Evolutionary conservation across 2,329 filamentous ascomycete genomes (phyloP), one percentile per base, ranked within the genome.

Genomic region (Fusarium coicis): DNA sequence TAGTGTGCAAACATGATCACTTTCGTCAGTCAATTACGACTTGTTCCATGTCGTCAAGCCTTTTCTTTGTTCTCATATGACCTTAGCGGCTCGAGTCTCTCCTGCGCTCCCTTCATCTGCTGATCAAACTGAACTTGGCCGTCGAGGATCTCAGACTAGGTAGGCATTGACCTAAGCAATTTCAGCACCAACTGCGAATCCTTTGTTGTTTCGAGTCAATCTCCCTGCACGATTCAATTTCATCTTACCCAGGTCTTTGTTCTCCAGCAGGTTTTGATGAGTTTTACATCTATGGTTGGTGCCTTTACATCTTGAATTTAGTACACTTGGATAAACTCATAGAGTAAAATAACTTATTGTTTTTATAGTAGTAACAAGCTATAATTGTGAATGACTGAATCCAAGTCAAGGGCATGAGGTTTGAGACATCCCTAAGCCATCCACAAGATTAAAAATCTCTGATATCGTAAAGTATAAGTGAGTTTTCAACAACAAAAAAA

Each of bases 401-500:
- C n/a, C 11, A 68, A 53, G 28, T 28, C 47, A 34, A 14, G 44
- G 14, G 40, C 10, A 34, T 47, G 16, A 47, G 15, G 26, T 32
- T 32, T 49, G 47, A 54, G 21, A 44, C 15, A 28, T 62, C 47
- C 18, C 39, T 10, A 47, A 47, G 44, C 28, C 34, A 14, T 21
- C 36, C 32, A 40, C 42, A 47, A 47, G 36, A 47, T 69, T 68
- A 68, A 64, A 63, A 42, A 42, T n/a, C 26, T 34, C 46, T 62
- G 40, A 69, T 69, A 65, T 69, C 65, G 32, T 69, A 15, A 42
- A 54, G 50, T 68, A 56, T 40, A 53, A 34, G 40, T 65, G 46
- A 39, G 30, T 57, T 63, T 57, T 57, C 18, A 32, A n/a, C n/a
- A n/a, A n/a, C n/a, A n/a, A n/a, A n/a, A n/a, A 10, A 32, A 52